Evolutionary conservation across 495 filamentous ascomycete genomes (phyloP).

Genomic region (Aspergillus cristatus): DNA sequence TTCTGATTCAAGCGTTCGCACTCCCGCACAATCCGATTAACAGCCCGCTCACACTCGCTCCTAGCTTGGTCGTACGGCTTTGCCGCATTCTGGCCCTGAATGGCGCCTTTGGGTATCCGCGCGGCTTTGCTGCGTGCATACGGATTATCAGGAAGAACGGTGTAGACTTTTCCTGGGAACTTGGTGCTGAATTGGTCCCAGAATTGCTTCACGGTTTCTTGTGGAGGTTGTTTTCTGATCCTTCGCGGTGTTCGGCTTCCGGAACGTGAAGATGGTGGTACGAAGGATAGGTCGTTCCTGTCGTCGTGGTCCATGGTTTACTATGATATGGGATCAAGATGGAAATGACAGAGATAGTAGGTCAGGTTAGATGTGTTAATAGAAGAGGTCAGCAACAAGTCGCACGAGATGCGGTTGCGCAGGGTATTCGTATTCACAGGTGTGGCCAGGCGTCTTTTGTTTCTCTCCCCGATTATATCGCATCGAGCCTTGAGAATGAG

Average conservation of each 20-base stretch:
- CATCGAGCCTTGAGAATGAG: too few species aligned
- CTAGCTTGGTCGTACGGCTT: conserved; percentile 67
- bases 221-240: conserved; percentile 51
- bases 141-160: conserved; percentile 63
- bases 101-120: conserved; percentile 39
- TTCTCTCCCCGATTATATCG: too few species aligned
- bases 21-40: conserved; percentile 73
- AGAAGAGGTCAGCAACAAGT: too few species aligned
- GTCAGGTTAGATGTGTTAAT: too few species aligned
- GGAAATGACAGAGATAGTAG: too few species aligned
- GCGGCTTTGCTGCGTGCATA: conserved; percentile 56
- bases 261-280: conserved; percentile 30
- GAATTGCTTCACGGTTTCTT: conserved; percentile 65
- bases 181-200: conserved; percentile 70
- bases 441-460: too few species aligned
- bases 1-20: conserved; percentile 81
- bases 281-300: conserved; percentile 14
- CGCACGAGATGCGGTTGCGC: too few species aligned
- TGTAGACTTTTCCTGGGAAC: conserved; percentile 51
- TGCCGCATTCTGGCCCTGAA: conserved; percentile 47
- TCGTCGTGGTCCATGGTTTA: conserved; percentile 29
- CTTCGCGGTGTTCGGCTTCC: conserved; percentile 32
- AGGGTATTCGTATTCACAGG: too few species aligned
- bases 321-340: too few species aligned
- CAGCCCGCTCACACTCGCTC: conserved; percentile 59